phyloP scores from a whole-genome alignment of 345 rosid species.

The Gossypium anomalum region DNA sequence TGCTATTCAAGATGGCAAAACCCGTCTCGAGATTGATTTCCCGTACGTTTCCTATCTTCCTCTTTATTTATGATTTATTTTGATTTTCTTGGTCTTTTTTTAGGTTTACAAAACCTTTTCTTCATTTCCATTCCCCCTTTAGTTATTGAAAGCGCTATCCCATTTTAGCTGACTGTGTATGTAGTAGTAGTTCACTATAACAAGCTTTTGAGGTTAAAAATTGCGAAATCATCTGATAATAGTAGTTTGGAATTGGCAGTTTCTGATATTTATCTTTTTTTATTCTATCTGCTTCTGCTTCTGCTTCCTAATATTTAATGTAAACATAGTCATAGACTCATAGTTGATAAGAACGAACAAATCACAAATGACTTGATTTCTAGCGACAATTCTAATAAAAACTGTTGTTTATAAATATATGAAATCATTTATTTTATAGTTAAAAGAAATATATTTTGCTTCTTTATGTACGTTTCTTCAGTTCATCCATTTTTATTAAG shows the following conservation, averaged over 20 bases:
- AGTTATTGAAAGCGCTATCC: background rate
- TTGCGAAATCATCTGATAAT: background rate
- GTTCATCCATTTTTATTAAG: background rate
- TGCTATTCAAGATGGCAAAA: constrained; percentile 72
- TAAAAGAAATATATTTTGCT: background rate
- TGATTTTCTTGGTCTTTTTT: background rate
- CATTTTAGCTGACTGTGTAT: background rate
- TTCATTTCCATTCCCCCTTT: background rate
- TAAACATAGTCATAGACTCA: background rate
- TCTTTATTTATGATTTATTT: background rate
- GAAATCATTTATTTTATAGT: background rate
- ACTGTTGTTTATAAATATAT: background rate
- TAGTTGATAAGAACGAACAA: background rate
- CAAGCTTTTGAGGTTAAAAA: background rate
- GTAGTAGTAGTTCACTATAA: background rate
- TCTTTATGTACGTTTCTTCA: background rate
- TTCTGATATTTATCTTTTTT: background rate
- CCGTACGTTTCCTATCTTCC: constrained; percentile 43
- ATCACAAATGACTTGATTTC: background rate
- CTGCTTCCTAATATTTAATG: background rate
- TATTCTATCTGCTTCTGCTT: background rate
- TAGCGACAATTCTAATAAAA: background rate
- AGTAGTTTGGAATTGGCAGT: background rate
- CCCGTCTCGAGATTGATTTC: constrained; percentile 84
- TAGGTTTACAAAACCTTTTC: background rate